phyloP scores from a whole-genome alignment of 163 green algal species.

The Chlamydomonas reinhardtii region DNA sequence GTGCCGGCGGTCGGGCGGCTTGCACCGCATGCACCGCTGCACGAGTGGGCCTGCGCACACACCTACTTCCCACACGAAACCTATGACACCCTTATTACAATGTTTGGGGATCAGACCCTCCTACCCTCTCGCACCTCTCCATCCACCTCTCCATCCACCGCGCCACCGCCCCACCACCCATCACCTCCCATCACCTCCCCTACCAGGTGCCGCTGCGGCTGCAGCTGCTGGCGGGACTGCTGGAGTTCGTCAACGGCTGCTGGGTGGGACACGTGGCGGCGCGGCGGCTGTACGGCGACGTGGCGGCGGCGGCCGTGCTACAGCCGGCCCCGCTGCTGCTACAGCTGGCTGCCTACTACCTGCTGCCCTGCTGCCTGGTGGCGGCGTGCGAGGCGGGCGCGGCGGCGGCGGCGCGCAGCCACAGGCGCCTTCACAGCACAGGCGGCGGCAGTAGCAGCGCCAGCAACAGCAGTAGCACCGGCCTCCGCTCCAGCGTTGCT shows the following conservation, averaged over 20 bases:
- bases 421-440: neutral
- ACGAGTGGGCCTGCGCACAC: too few relatives aligned
- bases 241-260: constrained; percentile 14
- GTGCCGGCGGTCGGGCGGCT: too few relatives aligned
- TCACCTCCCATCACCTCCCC: neutral
- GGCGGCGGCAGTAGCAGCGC: too few relatives aligned
- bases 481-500: too few relatives aligned
- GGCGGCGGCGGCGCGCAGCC: neutral
- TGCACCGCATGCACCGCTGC: too few relatives aligned
- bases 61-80: too few relatives aligned
- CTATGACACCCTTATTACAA: too few relatives aligned
- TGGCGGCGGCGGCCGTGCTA: neutral
- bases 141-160: neutral
- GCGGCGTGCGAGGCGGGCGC: neutral
- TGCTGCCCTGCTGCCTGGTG: neutral
- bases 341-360: neutral
- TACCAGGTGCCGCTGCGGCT: constrained; percentile 1
- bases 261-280: constrained; percentile 13
- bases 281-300: neutral
- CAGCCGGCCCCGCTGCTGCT: neutral
- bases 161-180: too few relatives aligned
- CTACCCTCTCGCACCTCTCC: too few relatives aligned
- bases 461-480: neutral
- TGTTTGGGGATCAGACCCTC: too few relatives aligned
- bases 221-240: constrained; percentile 8